Conservation (phyloP, 805 yeast genomes). For the Kurtzmaniella fragi region DNA sequence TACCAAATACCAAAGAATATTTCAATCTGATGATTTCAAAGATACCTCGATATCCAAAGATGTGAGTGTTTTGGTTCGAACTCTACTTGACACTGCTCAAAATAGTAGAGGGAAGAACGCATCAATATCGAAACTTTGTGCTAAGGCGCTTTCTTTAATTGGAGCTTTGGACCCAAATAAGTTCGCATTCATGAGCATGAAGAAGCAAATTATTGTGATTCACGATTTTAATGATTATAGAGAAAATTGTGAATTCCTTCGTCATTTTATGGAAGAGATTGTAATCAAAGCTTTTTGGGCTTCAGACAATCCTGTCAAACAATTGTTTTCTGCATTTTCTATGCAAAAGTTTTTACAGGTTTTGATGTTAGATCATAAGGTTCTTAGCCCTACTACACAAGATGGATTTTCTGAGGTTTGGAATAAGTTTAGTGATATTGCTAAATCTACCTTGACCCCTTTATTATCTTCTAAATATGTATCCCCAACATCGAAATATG, state of each 20-base stretch:
- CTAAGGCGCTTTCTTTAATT: slow-evolving; percentile 65
- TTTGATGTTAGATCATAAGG: slow-evolving; percentile 41
- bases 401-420: slow-evolving; percentile 37
- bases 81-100: slow-evolving; percentile 52
- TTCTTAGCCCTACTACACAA: slow-evolving; percentile 13
- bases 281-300: slow-evolving; percentile 88
- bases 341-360: slow-evolving; percentile 81
- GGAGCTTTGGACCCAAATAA: slow-evolving; percentile 72
- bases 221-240: slow-evolving; percentile 56
- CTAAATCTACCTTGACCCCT: slow-evolving; percentile 73
- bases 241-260: slow-evolving; percentile 64
- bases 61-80: slow-evolving; percentile 44
- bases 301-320: slow-evolving; percentile 80
- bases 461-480: slow-evolving; percentile 69
- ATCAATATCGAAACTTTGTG: slow-evolving; percentile 53
- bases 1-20: slow-evolving; percentile 43
- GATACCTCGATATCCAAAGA: slow-evolving; percentile 18
- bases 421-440: slow-evolving; percentile 57
- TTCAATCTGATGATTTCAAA: slow-evolving; percentile 39
- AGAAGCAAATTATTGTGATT: slow-evolving; percentile 44
- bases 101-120: slow-evolving; percentile 46
- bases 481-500: slow-evolving; percentile 47
- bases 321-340: slow-evolving; percentile 76
- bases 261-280: slow-evolving; percentile 58
- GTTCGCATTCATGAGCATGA: slow-evolving; percentile 40